A percentile compares a stretch with the other conserved stretches of the same genome.
Evolutionary conservation across 129 eudicot species (phyloP).

Genomic region (Saussurea involucrata): DNA sequence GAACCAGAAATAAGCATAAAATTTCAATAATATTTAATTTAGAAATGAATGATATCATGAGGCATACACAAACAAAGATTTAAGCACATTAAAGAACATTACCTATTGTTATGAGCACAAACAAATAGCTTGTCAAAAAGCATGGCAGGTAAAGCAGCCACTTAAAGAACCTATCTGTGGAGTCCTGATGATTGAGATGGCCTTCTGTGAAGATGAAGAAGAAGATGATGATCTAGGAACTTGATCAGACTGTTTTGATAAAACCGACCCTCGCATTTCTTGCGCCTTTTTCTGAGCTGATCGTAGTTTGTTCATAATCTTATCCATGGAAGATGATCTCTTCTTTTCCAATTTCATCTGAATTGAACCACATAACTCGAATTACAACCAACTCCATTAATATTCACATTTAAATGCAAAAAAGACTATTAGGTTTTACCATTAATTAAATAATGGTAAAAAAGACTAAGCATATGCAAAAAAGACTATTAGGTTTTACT

Average conservation of each 20-base stretch:
- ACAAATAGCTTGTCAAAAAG: constrained; percentile 41
- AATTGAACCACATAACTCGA: constrained; percentile 26
- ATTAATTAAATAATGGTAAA: too few species aligned
- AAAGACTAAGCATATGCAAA: too few species aligned
- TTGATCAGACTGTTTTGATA: constrained; percentile 40
- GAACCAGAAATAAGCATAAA: not conserved
- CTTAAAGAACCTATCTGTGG: constrained; percentile 70
- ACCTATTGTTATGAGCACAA: constrained; percentile 11
- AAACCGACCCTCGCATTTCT: constrained; percentile 72
- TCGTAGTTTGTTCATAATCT: constrained; percentile 81
- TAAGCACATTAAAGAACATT: constrained; percentile 9
- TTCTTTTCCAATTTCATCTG: constrained; percentile 96
- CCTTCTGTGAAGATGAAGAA: constrained; percentile 31
- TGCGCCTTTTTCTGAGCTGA: constrained; percentile 94
- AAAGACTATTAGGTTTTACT: not conserved
- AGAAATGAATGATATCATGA: constrained; percentile 11
- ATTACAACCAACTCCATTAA: constrained; percentile 1
- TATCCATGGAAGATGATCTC: constrained; percentile 92
- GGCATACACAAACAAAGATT: constrained; percentile 3
- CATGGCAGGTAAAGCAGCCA: constrained; percentile 95
- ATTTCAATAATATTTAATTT: not conserved
- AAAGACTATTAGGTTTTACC: not conserved
- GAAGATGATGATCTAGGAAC: constrained; percentile 31
- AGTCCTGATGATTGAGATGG: constrained; percentile 55
- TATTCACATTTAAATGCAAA: not conserved